These are phyloP conservation scores for Wilcoxina mikolae DNA, from an alignment of 495 filamentous ascomycete species.

Conservation along the genomic window DNA sequence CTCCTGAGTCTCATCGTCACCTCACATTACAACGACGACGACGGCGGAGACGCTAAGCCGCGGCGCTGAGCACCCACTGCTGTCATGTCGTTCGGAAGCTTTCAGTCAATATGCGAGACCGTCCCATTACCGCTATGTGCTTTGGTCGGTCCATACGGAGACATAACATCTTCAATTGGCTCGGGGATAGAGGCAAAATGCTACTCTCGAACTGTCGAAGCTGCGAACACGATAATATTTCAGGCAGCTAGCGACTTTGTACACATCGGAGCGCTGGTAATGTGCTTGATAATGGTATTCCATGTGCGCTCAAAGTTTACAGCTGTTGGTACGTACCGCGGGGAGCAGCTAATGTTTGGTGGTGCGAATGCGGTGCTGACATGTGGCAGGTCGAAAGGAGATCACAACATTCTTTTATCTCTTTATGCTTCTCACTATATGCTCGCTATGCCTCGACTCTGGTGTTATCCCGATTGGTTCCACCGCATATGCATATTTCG, in stretches of 20 bases:
- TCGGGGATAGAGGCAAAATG: slow-evolving; percentile 75
- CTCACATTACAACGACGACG: slow-evolving; percentile 3
- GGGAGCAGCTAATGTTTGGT: background rate
- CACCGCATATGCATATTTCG: slow-evolving; percentile 74
- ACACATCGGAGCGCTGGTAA: slow-evolving; percentile 79
- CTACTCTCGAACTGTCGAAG: slow-evolving; percentile 85
- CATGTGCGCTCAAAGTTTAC: slow-evolving; percentile 97
- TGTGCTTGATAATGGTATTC: slow-evolving; percentile 93
- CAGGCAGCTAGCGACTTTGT: slow-evolving; percentile 79
- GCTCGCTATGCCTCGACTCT: slow-evolving; percentile 81
- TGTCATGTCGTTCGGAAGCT: slow-evolving; percentile 68
- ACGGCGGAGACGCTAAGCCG: background rate
- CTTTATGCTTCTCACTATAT: slow-evolving; percentile 77
- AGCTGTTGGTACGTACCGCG: slow-evolving; percentile 68
- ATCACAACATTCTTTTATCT: slow-evolving; percentile 97
- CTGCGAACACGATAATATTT: slow-evolving; percentile 98
- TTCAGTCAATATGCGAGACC: slow-evolving; percentile 71
- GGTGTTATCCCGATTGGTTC: slow-evolving; percentile 79
- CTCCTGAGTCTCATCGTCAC: slow-evolving; percentile 4
- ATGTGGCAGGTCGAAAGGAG: slow-evolving; percentile 71
- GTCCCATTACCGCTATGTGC: slow-evolving; percentile 76
- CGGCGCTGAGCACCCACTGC: background rate
- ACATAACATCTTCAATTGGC: slow-evolving; percentile 47
- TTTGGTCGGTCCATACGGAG: slow-evolving; percentile 52
- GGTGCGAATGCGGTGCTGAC: background rate